These are phyloP conservation scores for Gelatoporia subvermispora DNA, from an alignment of 768 basidiomycete genomes.

Conservation along the genomic window DNA sequence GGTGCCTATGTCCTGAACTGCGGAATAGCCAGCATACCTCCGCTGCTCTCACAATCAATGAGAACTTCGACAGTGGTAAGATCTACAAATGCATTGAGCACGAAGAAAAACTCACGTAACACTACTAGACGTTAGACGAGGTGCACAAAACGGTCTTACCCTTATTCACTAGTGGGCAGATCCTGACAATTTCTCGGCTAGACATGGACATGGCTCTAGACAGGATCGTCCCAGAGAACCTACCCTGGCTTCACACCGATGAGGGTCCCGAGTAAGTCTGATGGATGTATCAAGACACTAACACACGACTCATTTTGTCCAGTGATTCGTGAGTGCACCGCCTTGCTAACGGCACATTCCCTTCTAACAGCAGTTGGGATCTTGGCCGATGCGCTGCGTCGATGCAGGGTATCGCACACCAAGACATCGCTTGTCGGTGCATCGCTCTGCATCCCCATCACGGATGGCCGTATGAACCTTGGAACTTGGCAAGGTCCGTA, in stretches of 20 bases:
- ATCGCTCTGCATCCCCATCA: conserved; percentile 80
- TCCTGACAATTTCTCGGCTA: conserved; percentile 19
- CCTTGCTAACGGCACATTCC: neutral
- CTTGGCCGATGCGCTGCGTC: neutral
- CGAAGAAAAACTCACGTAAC: neutral
- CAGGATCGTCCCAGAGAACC: conserved; percentile 76
- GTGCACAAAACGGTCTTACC: conserved; percentile 24
- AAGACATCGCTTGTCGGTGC: conserved; percentile 84
- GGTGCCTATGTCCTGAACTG: neutral
- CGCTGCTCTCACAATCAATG: conserved; percentile 78
- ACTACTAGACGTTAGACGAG: conserved; percentile 39
- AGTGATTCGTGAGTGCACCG: conserved; percentile 67
- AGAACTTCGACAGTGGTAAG: conserved; percentile 79
- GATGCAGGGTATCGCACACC: conserved; percentile 76
- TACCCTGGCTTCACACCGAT: conserved; percentile 83
- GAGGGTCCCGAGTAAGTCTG: conserved; percentile 82
- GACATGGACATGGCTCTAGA: conserved; percentile 97
- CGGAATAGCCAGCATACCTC: conserved; percentile 68
- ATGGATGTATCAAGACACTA: too few relatives aligned
- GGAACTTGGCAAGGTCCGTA: conserved; percentile 88
- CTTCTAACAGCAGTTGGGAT: too few relatives aligned
- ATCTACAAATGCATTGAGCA: neutral
- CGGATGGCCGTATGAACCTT: conserved; percentile 68
- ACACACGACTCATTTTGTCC: conserved; percentile 1
- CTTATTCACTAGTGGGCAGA: neutral